Evolutionary conservation across 345 rosid genomes (phyloP), one percentile per base, ranked within the genome.

Genomic region (Populus davidiana): DNA sequence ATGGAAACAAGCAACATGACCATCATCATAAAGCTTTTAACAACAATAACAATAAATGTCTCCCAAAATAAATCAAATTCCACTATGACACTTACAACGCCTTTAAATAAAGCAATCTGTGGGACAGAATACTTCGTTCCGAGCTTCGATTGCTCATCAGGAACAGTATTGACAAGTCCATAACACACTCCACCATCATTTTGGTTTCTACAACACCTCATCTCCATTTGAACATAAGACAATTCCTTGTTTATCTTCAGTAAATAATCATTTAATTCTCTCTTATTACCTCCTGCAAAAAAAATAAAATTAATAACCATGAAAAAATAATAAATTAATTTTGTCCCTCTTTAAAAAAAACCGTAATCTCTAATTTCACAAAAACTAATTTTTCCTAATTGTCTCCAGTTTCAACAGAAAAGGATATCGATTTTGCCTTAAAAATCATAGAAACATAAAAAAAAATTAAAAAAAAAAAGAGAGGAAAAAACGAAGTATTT

Each of bases 101-200:
- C 93, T 86, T 89, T 93, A 71, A 88, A 96, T 75, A 90, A 85
- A 38, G 96, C 90, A 78, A 96, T 90, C 85, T 96, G 98, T 0
- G 89, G 97, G 83, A 90, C 92, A 18, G 94, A 86, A 82, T 91
- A 96, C 33, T 86, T 88, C 0, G 98, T 89, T 49, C 98, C 98
- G 41, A 93, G 96, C 88, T 96, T 88, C 33, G 98, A 93, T 33
- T 96, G 97, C 21, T 92, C 97, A 69, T 96, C 97, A 0, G 96
- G 82, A 27, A 93, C 91, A 77, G 80, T 90, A 80, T 93, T 96
- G 59, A 93, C 96, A 49, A 96, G 77, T 16, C 99, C 99, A 74
- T 91, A 96, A 74, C 83, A 91, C 71, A 96, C 88, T 71, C 69
- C 82, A 21, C 98, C 97, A 71, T 89, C 90, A 72, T 91, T 86